phyloP scores from a whole-genome alignment of 2,329 filamentous ascomycete genomes.

The Penicillium carneum region DNA sequence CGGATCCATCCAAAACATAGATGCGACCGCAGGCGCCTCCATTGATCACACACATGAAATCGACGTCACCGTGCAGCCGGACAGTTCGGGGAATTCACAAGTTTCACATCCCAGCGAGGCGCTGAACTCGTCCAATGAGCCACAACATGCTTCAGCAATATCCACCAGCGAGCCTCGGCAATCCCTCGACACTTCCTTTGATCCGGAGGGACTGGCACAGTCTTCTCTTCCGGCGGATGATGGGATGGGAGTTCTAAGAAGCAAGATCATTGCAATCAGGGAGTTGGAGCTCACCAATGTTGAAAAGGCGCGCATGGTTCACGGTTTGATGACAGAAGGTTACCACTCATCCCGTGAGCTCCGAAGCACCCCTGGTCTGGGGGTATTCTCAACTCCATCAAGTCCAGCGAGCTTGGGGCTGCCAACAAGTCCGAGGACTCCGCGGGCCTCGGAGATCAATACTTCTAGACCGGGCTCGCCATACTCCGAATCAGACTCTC shows the following conservation, averaged over 20 bases:
- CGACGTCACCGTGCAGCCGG: neutral
- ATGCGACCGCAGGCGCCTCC: neutral
- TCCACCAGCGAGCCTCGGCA: slow-evolving; percentile 7
- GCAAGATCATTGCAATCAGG: slow-evolving; percentile 73
- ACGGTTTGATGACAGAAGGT: slow-evolving; percentile 72
- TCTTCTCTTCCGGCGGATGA: slow-evolving; percentile 73
- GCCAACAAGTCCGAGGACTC: slow-evolving; percentile 43
- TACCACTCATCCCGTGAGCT: slow-evolving; percentile 61
- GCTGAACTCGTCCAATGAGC: slow-evolving; percentile 1
- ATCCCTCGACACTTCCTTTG: slow-evolving; percentile 8
- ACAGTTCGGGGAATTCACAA: neutral
- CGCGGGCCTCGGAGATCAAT: slow-evolving; percentile 36
- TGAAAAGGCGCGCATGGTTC: slow-evolving; percentile 76
- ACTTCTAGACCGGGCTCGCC: slow-evolving; percentile 40
- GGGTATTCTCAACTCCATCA: slow-evolving; percentile 33
- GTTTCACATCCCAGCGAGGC: slow-evolving; percentile 7
- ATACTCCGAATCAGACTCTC: slow-evolving; percentile 39
- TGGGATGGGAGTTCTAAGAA: slow-evolving; percentile 73
- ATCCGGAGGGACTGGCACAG: slow-evolving; percentile 31
- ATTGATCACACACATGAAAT: slow-evolving; percentile 2
- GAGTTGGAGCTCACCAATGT: slow-evolving; percentile 62
- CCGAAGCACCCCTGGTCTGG: slow-evolving; percentile 13
- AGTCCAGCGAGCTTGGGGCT: slow-evolving; percentile 38
- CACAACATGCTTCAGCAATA: slow-evolving; percentile 1
- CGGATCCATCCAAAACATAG: slow-evolving; percentile 8